These are phyloP conservation scores for Entomophthora muscae DNA, from an alignment of 371 early-diverging fungal species.

Conservation along the genomic window DNA sequence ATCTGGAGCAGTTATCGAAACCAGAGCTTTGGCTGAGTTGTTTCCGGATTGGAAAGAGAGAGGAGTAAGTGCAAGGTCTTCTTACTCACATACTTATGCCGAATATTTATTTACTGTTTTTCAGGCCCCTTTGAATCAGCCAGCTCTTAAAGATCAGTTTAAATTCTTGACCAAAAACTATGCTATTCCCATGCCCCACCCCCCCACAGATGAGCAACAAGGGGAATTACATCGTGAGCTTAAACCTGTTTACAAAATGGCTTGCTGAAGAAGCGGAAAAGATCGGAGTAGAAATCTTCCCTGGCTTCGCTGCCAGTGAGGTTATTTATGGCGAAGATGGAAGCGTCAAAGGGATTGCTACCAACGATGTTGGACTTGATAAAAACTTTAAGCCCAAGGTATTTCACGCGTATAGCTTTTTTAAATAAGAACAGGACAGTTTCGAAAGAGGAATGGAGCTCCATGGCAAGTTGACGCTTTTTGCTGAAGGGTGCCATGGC, in stretches of 20 bases:
- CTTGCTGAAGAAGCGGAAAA: conserved; percentile 94
- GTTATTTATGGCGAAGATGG: conserved; percentile 77
- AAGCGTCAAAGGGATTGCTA: conserved; percentile 80
- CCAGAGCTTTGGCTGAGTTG: conserved; percentile 81
- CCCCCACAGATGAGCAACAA: conserved; percentile 90
- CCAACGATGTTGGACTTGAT: conserved; percentile 90
- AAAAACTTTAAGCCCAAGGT: conserved; percentile 74
- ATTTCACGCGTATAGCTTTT: background rate
- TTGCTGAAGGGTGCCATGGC: conserved; percentile 97
- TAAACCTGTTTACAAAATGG: conserved; percentile 88
- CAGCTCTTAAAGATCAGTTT: conserved; percentile 76
- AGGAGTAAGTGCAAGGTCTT: conserved; percentile 45
- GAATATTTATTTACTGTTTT: no score
- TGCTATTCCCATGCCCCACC: conserved; percentile 86
- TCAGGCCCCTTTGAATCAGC: conserved; percentile 73
- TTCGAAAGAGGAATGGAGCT: conserved; percentile 95
- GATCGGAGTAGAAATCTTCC: conserved; percentile 88
- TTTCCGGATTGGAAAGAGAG: conserved; percentile 95
- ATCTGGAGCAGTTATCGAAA: conserved; percentile 90
- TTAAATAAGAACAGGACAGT: conserved; percentile 24
- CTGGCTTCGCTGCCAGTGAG: conserved; percentile 84
- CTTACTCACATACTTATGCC: no score
- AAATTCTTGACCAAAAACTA: conserved; percentile 55
- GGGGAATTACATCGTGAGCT: conserved; percentile 92
- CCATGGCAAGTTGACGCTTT: conserved; percentile 82